Conservation (phyloP, 1,284 basidiomycete species). For the Apiotrichum sp. region DNA sequence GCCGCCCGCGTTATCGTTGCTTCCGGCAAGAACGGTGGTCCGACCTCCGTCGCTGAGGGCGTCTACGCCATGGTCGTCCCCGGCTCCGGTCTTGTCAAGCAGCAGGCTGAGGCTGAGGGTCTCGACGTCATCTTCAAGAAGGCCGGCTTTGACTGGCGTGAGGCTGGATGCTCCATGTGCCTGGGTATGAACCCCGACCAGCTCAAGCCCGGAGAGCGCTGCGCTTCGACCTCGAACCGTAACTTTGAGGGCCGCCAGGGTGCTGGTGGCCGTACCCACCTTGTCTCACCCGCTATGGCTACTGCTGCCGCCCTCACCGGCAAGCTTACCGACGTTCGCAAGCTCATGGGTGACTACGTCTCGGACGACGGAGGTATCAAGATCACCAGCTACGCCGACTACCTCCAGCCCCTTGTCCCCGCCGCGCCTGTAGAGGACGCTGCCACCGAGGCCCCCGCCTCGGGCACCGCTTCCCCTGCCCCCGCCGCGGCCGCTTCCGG, state of each 20-base stretch:
- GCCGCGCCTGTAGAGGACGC: conserved; percentile 48
- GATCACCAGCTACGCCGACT: conserved; percentile 62
- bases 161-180: conserved; percentile 98
- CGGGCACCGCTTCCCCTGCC: conserved; percentile 46
- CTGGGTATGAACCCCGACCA: conserved; percentile 97
- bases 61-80: conserved; percentile 93
- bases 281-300: conserved; percentile 93
- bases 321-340: conserved; percentile 80
- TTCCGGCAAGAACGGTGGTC: conserved; percentile 42
- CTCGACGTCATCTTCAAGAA: conserved; percentile 85
- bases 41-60: conserved; percentile 62
- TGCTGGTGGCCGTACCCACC: conserved; percentile 84
- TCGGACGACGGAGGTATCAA: conserved; percentile 55
- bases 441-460: conserved; percentile 48
- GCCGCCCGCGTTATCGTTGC: conserved; percentile 72
- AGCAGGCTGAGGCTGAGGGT: conserved; percentile 90
- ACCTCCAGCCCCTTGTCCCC: conserved; percentile 68
- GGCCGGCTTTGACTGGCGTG: conserved; percentile 95
- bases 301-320: conserved; percentile 88
- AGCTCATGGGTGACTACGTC: conserved; percentile 58
- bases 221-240: conserved; percentile 92
- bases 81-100: conserved; percentile 88
- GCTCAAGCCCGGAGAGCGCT: conserved; percentile 80
- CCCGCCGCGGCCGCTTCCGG: conserved; percentile 50
- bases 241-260: conserved; percentile 95